Base-by-base conservation (phyloP, 2,329 filamentous ascomycete genomes). In the Dactylellina parvicollis region DNA sequence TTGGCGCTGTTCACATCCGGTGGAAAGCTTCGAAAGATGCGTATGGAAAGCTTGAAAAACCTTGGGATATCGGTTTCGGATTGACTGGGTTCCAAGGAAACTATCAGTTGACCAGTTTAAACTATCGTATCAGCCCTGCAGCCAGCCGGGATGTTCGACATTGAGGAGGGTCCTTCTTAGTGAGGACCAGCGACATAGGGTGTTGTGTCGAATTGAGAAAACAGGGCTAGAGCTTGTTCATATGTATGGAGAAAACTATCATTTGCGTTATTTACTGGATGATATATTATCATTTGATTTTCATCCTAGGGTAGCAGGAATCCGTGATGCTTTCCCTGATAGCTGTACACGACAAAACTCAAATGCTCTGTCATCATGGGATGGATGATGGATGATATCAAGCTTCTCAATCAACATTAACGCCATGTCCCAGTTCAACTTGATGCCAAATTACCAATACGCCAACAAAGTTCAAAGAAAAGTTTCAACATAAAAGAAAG, bases 1-100 rank as follows among this genome's bases (percentile, higher is more conserved):
- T 52, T 60, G 62, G 42, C 22, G 34, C n/a, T 34, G 22, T 22
- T 49, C 47, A 47, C 32, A 67, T 50, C 62, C 7, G n/a, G 10
- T 2, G 28, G 8, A 38, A 16, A 3, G 7, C 59, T 32, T 44
- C 20, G 34, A 30, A 24, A 38, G 18, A 34, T 10, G 28, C 14
- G 24, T 49, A 16, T 46, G 16, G 24, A 18, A 65, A 46, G 16
- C 40, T 42, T 40, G 40, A 12, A 42, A 8, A 16, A n/a, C 38
- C 38, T 22, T 44, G n/a, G n/a, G n/a, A n/a, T n/a, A 42, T 28
- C 14, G 5, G 46, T 69, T 69, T 69, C 64, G n/a, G 32, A 49
- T 69, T 60, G 10, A 69, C 59, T 69, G 50, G 1, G 38, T 38
- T 30, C 14, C 24, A 4, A 50, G 14, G 28, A 38, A 56, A 42